Evolutionary conservation across 371 early-diverging fungal species (phyloP).

Genomic region (Catenaria anguillulae): DNA sequence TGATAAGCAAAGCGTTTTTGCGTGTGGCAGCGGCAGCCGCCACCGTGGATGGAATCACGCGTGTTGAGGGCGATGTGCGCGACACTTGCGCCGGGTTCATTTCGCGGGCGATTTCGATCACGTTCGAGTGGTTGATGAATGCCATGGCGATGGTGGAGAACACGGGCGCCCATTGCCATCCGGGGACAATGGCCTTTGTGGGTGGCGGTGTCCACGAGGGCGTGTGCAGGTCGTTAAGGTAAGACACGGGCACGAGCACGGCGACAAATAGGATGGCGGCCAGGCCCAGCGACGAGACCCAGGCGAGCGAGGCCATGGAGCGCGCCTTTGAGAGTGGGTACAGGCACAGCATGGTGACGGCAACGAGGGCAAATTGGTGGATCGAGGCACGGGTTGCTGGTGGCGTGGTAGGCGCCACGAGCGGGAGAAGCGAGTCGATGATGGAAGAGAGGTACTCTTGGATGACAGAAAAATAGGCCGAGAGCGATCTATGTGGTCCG

Average conservation of each 20-base stretch:
- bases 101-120: constrained; percentile 3
- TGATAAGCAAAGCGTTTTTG: background rate
- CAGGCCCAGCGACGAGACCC: background rate
- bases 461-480: constrained; percentile 4
- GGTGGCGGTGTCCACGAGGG: background rate
- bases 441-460: background rate
- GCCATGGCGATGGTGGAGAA: background rate
- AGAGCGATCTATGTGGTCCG: no score
- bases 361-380: no score
- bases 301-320: background rate
- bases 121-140: constrained; percentile 5
- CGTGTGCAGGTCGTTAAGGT: background rate
- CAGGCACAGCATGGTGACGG: background rate
- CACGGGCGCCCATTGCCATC: background rate
- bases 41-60: no score
- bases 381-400: background rate
- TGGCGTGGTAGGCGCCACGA: background rate
- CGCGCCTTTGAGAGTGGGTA: background rate
- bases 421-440: background rate
- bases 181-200: background rate
- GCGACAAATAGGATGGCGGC: background rate
- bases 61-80: no score
- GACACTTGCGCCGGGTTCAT: background rate
- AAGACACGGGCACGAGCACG: background rate
- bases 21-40: background rate